Conservation (phyloP, 192 early-diverging fungal species). For the Oehlia diaphana region DNA sequence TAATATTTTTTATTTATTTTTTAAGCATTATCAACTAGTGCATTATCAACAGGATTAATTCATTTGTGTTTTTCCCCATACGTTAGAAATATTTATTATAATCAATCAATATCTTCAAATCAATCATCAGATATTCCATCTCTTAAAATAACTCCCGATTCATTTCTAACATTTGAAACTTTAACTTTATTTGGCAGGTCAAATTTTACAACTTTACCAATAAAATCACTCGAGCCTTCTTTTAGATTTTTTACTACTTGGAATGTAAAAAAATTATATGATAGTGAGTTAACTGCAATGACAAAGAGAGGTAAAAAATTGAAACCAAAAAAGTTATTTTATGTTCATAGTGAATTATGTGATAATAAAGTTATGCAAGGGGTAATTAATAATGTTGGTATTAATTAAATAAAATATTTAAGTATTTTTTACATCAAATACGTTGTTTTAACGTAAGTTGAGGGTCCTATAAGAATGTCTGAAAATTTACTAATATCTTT, state of each 20-base stretch:
- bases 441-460: too few relatives aligned
- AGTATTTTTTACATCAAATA: too few relatives aligned
- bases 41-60: constrained; percentile 55
- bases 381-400: not conserved
- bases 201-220: constrained; percentile 44
- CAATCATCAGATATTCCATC: constrained; percentile 9
- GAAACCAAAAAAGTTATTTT: not conserved
- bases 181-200: constrained; percentile 38
- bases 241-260: constrained; percentile 53
- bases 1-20: not conserved
- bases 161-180: constrained; percentile 48
- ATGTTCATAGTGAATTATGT: constrained; percentile 8
- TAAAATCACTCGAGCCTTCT: constrained; percentile 50
- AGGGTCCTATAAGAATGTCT: too few relatives aligned
- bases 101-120: constrained; percentile 10
- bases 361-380: constrained; percentile 1
- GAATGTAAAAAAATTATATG: constrained; percentile 17
- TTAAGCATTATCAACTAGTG: constrained; percentile 53
- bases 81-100: constrained; percentile 46
- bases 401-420: too few relatives aligned
- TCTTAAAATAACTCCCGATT: constrained; percentile 41
- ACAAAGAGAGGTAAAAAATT: not conserved
- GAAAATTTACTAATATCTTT: too few relatives aligned
- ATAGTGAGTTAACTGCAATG: not conserved
- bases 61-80: constrained; percentile 61